Evolutionary conservation across 208 protist genomes (phyloP).

Genomic region (Trypanosoma brucei): DNA sequence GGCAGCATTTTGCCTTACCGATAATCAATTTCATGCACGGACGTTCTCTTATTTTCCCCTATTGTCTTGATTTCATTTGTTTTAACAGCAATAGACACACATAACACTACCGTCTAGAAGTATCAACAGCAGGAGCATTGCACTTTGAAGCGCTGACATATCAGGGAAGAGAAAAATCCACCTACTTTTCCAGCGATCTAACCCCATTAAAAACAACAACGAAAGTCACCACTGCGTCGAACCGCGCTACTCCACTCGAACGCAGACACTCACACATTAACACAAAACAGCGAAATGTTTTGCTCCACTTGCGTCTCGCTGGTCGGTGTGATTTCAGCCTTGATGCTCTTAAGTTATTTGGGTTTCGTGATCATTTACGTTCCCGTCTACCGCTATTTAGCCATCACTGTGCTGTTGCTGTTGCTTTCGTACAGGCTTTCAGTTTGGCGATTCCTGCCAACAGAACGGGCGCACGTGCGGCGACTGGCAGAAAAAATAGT

Average conservation of each 20-base stretch:
- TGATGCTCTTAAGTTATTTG: slow-evolving; percentile 16
- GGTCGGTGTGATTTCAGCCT: slow-evolving; percentile 11
- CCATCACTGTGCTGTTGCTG: slow-evolving; percentile 29
- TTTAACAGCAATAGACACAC: no score
- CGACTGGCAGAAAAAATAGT: slow-evolving; percentile 12
- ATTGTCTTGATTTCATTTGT: no score
- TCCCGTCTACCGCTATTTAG: slow-evolving; percentile 33
- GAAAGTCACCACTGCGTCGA: no score
- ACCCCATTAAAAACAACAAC: no score
- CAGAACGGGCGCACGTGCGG: slow-evolving; percentile 20
- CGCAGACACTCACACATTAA: background rate
- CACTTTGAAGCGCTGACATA: no score
- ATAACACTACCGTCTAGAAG: no score
- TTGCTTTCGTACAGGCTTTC: slow-evolving; percentile 19
- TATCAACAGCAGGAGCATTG: no score
- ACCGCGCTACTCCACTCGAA: background rate
- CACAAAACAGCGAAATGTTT: slow-evolving; percentile 2
- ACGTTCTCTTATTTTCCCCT: no score
- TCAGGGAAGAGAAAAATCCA: no score
- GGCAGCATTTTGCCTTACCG: no score
- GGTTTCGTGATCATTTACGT: slow-evolving; percentile 32
- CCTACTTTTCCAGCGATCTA: no score
- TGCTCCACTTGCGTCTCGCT: slow-evolving; percentile 11
- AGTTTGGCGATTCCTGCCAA: slow-evolving; percentile 35
- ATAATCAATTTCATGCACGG: no score